phyloP scores from a whole-genome alignment of 2,329 filamentous ascomycete species.

The Microsporum audouinii region DNA sequence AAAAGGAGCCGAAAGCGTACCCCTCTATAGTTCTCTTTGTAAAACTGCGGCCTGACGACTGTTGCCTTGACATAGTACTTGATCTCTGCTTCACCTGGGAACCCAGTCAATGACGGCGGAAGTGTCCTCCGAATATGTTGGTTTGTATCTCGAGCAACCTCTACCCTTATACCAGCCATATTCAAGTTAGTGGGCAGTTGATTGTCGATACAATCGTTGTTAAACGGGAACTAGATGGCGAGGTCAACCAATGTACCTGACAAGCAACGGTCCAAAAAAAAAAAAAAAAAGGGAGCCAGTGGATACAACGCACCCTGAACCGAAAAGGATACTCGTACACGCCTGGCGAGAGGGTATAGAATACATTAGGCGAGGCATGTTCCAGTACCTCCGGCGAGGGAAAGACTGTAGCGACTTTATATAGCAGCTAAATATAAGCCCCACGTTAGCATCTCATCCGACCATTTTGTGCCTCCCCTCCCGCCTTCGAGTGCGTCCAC shows the following conservation, averaged over 20 bases:
- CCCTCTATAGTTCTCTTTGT: constrained; percentile 74
- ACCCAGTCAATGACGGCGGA: constrained; percentile 78
- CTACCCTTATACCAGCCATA: constrained; percentile 35
- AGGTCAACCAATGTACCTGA: not conserved
- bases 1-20: constrained; percentile 20
- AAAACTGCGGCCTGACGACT: constrained; percentile 72
- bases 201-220: constrained; percentile 38
- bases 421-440: constrained; percentile 30
- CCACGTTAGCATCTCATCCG: not conserved
- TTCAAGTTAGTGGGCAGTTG: constrained; percentile 38
- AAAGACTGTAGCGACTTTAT: constrained; percentile 38
- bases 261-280: not conserved
- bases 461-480: not conserved
- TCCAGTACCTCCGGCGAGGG: constrained; percentile 34
- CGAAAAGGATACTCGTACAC: constrained; percentile 39
- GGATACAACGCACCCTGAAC: constrained; percentile 32
- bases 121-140: constrained; percentile 74
- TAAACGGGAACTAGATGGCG: constrained; percentile 35
- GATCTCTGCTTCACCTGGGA: constrained; percentile 78
- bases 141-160: constrained; percentile 34
- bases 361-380: constrained; percentile 23
- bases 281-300: not conserved
- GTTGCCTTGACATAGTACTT: constrained; percentile 95
- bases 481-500: not conserved
- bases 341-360: constrained; percentile 37